Percentiles rank a stretch among this genome's conserved stretches.
phyloP scores from a whole-genome alignment of 805 yeast genomes.

The Nakazawaea pomicola region DNA sequence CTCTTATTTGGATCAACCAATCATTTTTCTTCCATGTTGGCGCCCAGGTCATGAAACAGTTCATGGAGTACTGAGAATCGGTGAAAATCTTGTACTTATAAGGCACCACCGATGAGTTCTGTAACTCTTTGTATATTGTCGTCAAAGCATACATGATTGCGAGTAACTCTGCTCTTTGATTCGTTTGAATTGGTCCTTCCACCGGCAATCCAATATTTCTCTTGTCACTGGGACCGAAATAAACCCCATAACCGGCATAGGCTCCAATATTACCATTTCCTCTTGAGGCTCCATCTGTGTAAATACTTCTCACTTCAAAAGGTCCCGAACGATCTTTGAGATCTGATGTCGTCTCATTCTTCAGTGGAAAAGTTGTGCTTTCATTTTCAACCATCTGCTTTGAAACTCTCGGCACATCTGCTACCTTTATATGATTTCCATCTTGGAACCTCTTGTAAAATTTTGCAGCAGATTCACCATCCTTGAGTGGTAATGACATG shows the following conservation, averaged over 20 bases:
- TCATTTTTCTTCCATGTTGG: constrained; percentile 51
- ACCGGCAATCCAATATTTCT: constrained; percentile 55
- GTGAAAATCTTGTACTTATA: constrained; percentile 42
- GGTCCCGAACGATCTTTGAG: background rate
- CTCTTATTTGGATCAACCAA: constrained; percentile 32
- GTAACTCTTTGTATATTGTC: constrained; percentile 30
- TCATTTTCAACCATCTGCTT: no score
- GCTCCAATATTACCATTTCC: constrained; percentile 46
- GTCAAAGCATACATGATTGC: constrained; percentile 60
- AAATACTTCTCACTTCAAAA: constrained; percentile 29
- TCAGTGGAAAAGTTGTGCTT: no score
- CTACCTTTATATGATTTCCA: background rate
- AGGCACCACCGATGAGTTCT: constrained; percentile 15
- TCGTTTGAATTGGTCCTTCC: constrained; percentile 50
- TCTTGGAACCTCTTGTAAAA: background rate
- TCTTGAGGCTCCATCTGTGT: constrained; percentile 76
- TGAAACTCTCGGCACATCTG: no score
- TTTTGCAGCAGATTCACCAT: background rate
- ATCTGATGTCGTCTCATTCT: background rate
- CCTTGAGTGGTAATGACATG: constrained; percentile 15
- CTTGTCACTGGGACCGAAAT: constrained; percentile 49
- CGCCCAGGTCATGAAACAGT: constrained; percentile 54
- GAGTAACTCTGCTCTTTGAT: constrained; percentile 73
- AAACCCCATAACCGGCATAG: constrained; percentile 72
- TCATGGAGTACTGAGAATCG: constrained; percentile 67